Conservation (phyloP, 352 stramenopile genomes). For the Phytophthora aleatoria region DNA sequence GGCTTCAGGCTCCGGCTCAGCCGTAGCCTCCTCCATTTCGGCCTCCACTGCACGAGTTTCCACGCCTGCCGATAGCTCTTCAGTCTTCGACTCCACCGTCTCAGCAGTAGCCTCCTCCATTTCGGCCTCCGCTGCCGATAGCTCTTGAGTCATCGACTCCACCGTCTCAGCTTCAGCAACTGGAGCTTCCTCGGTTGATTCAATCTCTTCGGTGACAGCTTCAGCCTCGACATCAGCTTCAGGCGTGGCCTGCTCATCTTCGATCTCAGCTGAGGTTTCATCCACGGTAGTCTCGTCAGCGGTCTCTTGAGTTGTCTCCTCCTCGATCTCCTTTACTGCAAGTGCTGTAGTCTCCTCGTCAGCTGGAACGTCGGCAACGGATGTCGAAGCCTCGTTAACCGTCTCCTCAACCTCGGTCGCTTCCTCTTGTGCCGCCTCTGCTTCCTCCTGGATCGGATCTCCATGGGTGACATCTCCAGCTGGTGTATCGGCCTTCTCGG, state of each 20-base stretch:
- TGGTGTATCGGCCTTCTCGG: slow-evolving; percentile 8
- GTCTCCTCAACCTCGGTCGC: neutral
- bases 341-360: neutral
- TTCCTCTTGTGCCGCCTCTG: slow-evolving; percentile 1
- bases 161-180: neutral
- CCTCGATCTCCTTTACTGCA: neutral
- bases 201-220: neutral
- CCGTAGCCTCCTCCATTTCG: slow-evolving; percentile 6
- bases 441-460: slow-evolving; percentile 10
- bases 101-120: slow-evolving; percentile 9
- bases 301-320: neutral
- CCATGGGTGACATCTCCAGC: neutral
- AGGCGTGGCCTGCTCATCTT: neutral
- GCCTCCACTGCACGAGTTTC: neutral
- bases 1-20: slow-evolving; percentile 5
- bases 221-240: neutral
- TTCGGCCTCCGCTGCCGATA: neutral
- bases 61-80: slow-evolving; percentile 5
- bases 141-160: too few relatives aligned
- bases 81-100: neutral
- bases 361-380: neutral
- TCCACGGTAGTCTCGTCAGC: neutral
- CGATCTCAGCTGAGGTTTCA: neutral
- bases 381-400: neutral
- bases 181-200: neutral